Evolutionary conservation across 2,329 filamentous ascomycete genomes (phyloP).

Genomic region (Phialocephala subalpina): DNA sequence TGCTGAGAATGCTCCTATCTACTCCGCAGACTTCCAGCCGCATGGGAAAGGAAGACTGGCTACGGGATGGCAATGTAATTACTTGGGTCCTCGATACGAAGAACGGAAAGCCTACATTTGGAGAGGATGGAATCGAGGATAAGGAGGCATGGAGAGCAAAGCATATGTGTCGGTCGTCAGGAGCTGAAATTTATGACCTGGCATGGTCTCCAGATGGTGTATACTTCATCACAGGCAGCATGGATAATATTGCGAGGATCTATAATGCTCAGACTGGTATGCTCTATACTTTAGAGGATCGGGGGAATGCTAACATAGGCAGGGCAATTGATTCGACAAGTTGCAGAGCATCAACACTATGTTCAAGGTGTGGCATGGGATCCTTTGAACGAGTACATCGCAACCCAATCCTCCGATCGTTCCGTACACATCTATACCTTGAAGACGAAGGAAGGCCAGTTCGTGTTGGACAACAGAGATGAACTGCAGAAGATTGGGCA

Average conservation of each 20-base stretch:
- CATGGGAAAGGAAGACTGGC: slow-evolving; percentile 90
- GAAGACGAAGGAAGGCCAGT: slow-evolving; percentile 95
- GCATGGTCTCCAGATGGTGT: slow-evolving; percentile 98
- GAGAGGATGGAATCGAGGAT: slow-evolving; percentile 87
- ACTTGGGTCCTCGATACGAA: slow-evolving; percentile 88
- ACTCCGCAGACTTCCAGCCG: slow-evolving; percentile 96
- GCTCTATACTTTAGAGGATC: slow-evolving; percentile 35
- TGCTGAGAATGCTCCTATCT: slow-evolving; percentile 95
- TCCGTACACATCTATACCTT: slow-evolving; percentile 97
- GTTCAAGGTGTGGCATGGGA: slow-evolving; percentile 99
- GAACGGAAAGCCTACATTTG: slow-evolving; percentile 72
- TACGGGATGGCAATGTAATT: slow-evolving; percentile 96
- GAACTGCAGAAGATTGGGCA: slow-evolving; percentile 81
- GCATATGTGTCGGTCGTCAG: slow-evolving; percentile 95
- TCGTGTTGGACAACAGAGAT: slow-evolving; percentile 74
- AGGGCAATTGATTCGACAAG: slow-evolving; percentile 81
- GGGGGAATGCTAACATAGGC: slow-evolving; percentile 19
- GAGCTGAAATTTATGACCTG: slow-evolving; percentile 96
- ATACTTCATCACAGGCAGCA: slow-evolving; percentile 98
- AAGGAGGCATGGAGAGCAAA: slow-evolving; percentile 97
- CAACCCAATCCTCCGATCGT: slow-evolving; percentile 96
- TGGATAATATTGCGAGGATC: slow-evolving; percentile 98
- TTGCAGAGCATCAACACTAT: slow-evolving; percentile 97
- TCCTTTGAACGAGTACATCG: slow-evolving; percentile 96
- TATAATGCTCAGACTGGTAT: slow-evolving; percentile 92